phyloP scores from a whole-genome alignment of 2,329 filamentous ascomycete genomes.

The Rhynchosporium agropyri region DNA sequence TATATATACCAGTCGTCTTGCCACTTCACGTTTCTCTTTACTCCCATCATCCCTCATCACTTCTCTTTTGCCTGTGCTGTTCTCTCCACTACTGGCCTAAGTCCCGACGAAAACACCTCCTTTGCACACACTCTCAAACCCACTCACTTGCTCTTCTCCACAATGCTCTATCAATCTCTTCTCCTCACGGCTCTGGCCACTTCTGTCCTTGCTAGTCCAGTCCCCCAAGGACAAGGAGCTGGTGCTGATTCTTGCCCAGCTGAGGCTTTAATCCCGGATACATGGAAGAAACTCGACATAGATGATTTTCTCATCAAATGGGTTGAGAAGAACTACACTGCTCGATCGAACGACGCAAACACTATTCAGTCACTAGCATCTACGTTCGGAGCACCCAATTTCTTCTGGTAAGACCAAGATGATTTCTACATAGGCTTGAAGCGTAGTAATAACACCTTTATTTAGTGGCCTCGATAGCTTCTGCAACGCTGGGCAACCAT shows the following conservation, averaged over 20 bases:
- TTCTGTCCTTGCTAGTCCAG: constrained; percentile 13
- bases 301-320: constrained; percentile 21
- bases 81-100: not conserved
- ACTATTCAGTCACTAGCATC: constrained; percentile 26
- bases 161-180: not conserved
- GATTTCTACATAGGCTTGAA: not conserved
- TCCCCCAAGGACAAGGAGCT: not conserved
- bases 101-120: not conserved
- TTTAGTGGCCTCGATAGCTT: constrained; percentile 25
- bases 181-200: not conserved
- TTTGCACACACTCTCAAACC: too few species aligned
- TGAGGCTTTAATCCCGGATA: constrained; percentile 11
- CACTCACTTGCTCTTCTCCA: not conserved
- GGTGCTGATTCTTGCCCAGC: constrained; percentile 18
- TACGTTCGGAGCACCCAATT: constrained; percentile 28
- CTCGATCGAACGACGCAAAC: not conserved
- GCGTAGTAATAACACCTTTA: not conserved
- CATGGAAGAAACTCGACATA: constrained; percentile 22
- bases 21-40: not conserved
- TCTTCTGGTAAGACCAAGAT: constrained; percentile 25
- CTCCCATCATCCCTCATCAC: not conserved
- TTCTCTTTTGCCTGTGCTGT: not conserved
- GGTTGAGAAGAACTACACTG: constrained; percentile 11
- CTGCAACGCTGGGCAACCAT: constrained; percentile 29
- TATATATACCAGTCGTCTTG: not conserved